Conservation (phyloP, 331 rosid species). For the Malus hybrid region DNA sequence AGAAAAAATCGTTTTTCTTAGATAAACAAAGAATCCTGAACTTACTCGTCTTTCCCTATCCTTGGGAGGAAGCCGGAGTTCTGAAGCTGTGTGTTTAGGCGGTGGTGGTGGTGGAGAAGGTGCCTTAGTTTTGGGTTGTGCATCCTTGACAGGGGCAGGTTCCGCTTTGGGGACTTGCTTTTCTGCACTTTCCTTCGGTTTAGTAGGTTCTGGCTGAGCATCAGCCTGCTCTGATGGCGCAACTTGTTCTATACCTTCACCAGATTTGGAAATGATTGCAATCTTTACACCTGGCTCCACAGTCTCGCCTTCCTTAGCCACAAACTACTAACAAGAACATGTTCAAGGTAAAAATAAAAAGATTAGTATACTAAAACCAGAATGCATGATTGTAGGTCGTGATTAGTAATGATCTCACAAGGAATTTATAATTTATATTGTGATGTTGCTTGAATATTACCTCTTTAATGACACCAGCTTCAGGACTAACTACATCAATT, state of each 20-base stretch:
- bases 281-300: constrained; percentile 60
- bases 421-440: background rate
- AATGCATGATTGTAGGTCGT: background rate
- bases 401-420: background rate
- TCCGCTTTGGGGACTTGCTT: constrained; percentile 29
- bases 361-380: background rate
- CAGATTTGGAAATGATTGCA: constrained; percentile 52
- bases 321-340: constrained; percentile 26
- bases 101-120: constrained; percentile 25
- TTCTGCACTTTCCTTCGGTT: constrained; percentile 21
- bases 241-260: constrained; percentile 37
- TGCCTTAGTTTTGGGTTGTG: constrained; percentile 20
- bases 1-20: background rate
- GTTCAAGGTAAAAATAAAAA: background rate
- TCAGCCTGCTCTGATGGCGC: constrained; percentile 35
- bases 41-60: constrained; percentile 69
- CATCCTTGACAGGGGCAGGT: constrained; percentile 24
- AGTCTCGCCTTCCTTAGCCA: constrained; percentile 54
- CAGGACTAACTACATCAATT: constrained; percentile 59
- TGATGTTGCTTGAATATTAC: constrained; percentile 16
- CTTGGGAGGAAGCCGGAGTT: constrained; percentile 59
- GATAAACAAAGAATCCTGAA: constrained; percentile 1
- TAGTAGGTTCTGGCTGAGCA: constrained; percentile 28
- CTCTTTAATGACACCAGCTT: constrained; percentile 41
- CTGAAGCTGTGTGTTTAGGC: constrained; percentile 27